A percentile compares a stretch with the other conserved stretches of the same genome.
Conservation (phyloP, 495 filamentous ascomycete species). For the Xylaria bambusicola region DNA sequence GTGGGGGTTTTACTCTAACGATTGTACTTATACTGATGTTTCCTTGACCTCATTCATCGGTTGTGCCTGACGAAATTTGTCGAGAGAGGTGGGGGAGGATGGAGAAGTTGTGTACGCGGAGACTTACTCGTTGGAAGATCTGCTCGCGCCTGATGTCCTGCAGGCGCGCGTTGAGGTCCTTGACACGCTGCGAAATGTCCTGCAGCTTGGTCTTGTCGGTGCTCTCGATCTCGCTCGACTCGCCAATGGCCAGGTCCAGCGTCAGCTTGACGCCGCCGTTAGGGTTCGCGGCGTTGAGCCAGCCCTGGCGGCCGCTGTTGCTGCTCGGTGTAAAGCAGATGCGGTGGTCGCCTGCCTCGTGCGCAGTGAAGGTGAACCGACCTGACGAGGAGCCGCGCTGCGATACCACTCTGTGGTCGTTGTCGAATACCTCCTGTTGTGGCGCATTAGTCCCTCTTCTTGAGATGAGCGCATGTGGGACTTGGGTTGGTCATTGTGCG, state of each 20-base stretch:
- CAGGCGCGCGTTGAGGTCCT: slow-evolving; percentile 84
- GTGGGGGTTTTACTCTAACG: no score
- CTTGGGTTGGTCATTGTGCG: no score
- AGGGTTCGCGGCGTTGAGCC: slow-evolving; percentile 64
- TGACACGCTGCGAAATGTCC: slow-evolving; percentile 86
- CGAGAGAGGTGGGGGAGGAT: no score
- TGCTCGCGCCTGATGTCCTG: slow-evolving; percentile 92
- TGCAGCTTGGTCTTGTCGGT: slow-evolving; percentile 91
- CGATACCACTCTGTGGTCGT: slow-evolving; percentile 92
- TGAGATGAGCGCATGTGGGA: no score
- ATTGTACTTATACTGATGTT: no score
- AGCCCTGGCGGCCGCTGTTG: slow-evolving; percentile 58
- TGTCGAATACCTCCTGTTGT: slow-evolving; percentile 85
- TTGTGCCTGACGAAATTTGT: neutral
- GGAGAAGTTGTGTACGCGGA: no score
- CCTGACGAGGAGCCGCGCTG: slow-evolving; percentile 76
- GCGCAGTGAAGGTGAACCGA: slow-evolving; percentile 94
- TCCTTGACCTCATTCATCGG: neutral
- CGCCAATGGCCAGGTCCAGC: slow-evolving; percentile 92
- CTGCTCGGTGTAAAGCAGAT: slow-evolving; percentile 89
- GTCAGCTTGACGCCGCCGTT: slow-evolving; percentile 77
- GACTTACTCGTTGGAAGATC: slow-evolving; percentile 88
- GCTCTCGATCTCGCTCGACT: slow-evolving; percentile 92
- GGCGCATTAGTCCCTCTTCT: no score
- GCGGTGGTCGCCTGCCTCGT: slow-evolving; percentile 89